phyloP scores from a whole-genome alignment of 257 asterid species.

The Nicotiana paniculata region DNA sequence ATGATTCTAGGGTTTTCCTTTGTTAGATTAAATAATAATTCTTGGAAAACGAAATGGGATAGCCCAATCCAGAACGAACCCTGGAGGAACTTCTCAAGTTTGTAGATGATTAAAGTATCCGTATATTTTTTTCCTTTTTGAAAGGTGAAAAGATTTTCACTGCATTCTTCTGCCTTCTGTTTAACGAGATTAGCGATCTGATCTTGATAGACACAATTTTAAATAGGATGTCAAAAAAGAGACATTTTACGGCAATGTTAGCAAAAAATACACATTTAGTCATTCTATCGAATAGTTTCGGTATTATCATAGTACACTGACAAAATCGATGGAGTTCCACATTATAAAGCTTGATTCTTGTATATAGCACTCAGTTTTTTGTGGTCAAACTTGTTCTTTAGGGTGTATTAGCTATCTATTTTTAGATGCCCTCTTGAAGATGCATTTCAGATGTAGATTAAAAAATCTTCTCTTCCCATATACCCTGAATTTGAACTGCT shows the following conservation, averaged over 20 bases:
- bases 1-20: neutral
- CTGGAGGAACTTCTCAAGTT: too few relatives aligned
- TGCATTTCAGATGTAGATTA: neutral
- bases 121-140: too few relatives aligned
- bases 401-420: neutral
- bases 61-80: too few relatives aligned
- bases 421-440: neutral
- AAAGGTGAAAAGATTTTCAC: too few relatives aligned
- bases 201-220: neutral
- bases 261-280: neutral
- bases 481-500: neutral
- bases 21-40: neutral
- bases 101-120: too few relatives aligned
- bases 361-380: neutral
- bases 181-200: neutral
- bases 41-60: neutral
- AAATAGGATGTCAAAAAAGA: neutral
- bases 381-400: neutral
- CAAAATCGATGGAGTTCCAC: neutral
- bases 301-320: neutral
- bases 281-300: neutral
- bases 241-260: neutral
- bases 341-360: neutral
- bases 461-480: neutral
- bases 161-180: too few relatives aligned